Base-by-base conservation (phyloP, 208 protist species). In the Lotmaria passim region DNA sequence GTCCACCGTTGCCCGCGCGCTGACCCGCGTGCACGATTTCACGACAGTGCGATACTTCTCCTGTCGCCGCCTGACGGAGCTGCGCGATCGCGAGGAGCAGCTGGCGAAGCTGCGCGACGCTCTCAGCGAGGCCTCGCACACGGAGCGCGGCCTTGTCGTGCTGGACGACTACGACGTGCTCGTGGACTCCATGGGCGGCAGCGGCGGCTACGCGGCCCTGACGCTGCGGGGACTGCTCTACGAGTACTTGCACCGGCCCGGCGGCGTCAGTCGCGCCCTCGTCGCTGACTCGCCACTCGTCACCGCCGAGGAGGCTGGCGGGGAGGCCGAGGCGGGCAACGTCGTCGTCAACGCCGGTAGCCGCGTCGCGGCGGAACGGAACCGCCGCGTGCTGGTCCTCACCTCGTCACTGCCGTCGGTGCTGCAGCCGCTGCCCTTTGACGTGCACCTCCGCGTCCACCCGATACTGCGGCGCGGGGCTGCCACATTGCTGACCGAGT, bases 91-190 rank as follows among this genome's bases (percentile, higher is more conserved):
- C 19, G 56, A 61, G 50, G 78, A 85, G 62, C 83, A 79, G 60
- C 46, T 85, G 47, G 44, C 41, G 19, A 61, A 75, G 36, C 86
- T 98, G 21, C 87, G 75, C 8, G 93, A 95, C 28, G 84, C 95
- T 0, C 98, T 99, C 59, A 86, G 96, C 56, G 97, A 99, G 63
- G 93, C 98, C 34, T 98, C 98, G 56, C 95, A 96, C 78, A 97
- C 93, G 19, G 83, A 87, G 14, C 41, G 89, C 14, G 87, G 75
- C 39, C 69, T 98, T 0, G 91, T 99, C 24, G 92, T 99, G 17
- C 79, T 99, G 39, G 98, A 99, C 73, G 91, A 99, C 72, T 74
- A 99, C 60, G 99, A 99, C 77, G 76, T 83, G 21, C 61, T 97
- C 5, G 36, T 77, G 2, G 67, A 72, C 19, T 46, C 61, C n/a